Percentiles rank a stretch among this genome's conserved stretches.
These are phyloP conservation scores for Cymbopogon flexuosus DNA, from an alignment of 202 grass and related monocot species.

Conservation along the genomic window DNA sequence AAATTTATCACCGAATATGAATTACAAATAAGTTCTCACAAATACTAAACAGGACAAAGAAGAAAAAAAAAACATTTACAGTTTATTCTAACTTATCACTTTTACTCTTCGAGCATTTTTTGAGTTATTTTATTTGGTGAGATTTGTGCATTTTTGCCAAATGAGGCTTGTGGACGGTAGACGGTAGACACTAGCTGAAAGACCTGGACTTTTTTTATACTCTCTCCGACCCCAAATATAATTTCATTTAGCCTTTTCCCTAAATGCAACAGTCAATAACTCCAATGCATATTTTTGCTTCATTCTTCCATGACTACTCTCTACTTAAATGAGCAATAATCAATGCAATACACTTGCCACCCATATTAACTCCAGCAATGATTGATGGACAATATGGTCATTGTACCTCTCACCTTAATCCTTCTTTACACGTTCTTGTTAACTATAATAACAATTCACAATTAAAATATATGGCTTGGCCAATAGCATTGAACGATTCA, in stretches of 20 bases:
- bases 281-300: not conserved
- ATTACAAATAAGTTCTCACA: not conserved
- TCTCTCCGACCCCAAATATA: not conserved
- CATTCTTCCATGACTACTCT: not conserved
- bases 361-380: not conserved
- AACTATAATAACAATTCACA: not conserved
- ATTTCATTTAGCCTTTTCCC: not conserved
- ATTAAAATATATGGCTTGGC: not conserved
- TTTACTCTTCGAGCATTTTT: not conserved
- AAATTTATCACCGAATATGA: not conserved
- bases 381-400: not conserved
- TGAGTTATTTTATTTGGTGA: not conserved
- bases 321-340: not conserved
- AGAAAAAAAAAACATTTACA: not conserved
- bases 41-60: not conserved
- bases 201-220: not conserved
- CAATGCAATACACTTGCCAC: not conserved
- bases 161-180: not conserved
- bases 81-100: not conserved
- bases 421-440: conserved; percentile 10
- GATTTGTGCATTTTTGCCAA: not conserved
- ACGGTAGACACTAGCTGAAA: not conserved
- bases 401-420: not conserved
- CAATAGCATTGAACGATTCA: not conserved
- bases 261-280: not conserved